Base-by-base conservation (phyloP, 768 basidiomycete genomes). In the Neoboletus magnificus region DNA sequence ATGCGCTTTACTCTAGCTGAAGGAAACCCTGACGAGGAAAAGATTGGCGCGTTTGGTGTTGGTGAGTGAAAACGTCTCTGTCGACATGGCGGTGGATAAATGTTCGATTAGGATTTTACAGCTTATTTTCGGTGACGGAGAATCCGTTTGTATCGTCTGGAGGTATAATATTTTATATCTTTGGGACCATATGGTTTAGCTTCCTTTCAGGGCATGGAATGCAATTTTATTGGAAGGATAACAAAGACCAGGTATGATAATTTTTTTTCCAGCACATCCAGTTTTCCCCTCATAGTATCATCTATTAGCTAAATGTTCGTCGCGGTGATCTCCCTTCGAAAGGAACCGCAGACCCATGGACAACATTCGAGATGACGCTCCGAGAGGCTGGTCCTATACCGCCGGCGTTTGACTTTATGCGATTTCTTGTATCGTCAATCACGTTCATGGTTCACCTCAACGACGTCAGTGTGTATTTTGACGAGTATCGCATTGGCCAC, bases 191-290 rank as follows among this genome's bases (percentile, higher is more conserved):
- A n/a, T 40, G 25, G 8, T 56, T 48, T 15, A 52, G 39, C 25
- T 30, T 57, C 39, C 25, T 60, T 47, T 57, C 67, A 81, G 93
- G 84, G 32, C 82, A 89, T 66, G 93, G 92, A 84, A 96, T 96
- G 93, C 88, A 86, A 0, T 98, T 97, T 69, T 91, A 95, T 68
- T 98, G 93, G 93, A 94, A 93, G 67, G 91, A 90, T 64, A 89
- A 88, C 63, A 91, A 89, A 64, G 92, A 94, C 65, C 92, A 94
- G 76, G 86, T 87, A 59, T 35, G 20, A 36, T 25, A 37, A 9
- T 45, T 43, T 32, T 27, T 45, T 43, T 32, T 27, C 29, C 8
- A 22, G 9, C n/a, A 3, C 9, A 22, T 1, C 13, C n/a, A 32
- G 23, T 18, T 1, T 10, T 48, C 23, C 46, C 48, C 62, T 52